Evolutionary conservation across 176 grass and related monocot species (phyloP).

Genomic region (Aegilops longissima): DNA sequence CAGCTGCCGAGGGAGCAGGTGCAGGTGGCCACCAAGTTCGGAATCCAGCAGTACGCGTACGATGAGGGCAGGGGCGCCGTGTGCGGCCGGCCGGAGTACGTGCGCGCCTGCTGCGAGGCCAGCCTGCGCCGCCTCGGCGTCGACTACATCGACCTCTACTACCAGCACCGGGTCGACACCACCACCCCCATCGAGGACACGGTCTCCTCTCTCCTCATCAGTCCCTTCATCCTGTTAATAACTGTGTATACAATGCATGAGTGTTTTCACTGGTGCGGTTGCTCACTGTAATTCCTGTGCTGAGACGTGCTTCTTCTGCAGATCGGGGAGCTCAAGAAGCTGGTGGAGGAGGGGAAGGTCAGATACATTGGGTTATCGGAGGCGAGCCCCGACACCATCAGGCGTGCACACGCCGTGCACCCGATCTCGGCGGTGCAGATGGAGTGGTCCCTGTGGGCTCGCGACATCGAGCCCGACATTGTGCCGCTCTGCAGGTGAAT

Average conservation of each 20-base stretch:
- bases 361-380: conserved; percentile 77
- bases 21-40: no score
- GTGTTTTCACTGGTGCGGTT: no score
- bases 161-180: neutral
- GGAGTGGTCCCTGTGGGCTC: conserved; percentile 83
- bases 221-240: no score
- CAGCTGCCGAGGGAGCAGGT: no score
- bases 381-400: conserved; percentile 66
- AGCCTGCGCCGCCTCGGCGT: no score
- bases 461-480: conserved; percentile 68
- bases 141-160: neutral
- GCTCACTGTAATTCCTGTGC: no score
- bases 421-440: conserved; percentile 68
- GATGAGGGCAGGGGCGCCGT: no score
- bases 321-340: conserved; percentile 76
- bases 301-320: neutral
- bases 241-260: no score
- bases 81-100: no score
- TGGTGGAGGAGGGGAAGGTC: conserved; percentile 82
- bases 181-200: neutral
- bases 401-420: conserved; percentile 64
- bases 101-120: no score
- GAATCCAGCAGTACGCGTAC: no score
- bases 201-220: neutral
- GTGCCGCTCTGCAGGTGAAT: conserved; percentile 72